Evolutionary conservation across 1,284 basidiomycete genomes (phyloP), one percentile per base, ranked within the genome.

Genomic region (Mycena citricolor): DNA sequence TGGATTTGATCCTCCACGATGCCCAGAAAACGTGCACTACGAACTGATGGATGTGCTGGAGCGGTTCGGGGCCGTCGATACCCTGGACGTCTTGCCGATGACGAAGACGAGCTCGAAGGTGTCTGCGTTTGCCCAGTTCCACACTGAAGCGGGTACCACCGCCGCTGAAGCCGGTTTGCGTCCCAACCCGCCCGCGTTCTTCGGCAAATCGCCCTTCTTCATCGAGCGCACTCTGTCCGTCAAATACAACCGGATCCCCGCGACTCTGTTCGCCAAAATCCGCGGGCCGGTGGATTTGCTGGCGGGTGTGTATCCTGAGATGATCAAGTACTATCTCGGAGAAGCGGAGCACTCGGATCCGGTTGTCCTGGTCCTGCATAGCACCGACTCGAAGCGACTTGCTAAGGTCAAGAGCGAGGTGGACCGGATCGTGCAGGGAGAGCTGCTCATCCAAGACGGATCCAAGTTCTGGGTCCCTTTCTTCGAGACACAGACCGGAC

Each of bases 381-480:
- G 68, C 1, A 56, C 64, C 7, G 60, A 71, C 31, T 51, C 57
- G 5, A 54, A 59, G 20, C 42, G 53, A 1, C 70, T 77, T 26
- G 61, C 62, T 1, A 51, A 56, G 7, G 47, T 65, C 7, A 72
- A 72, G 51, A 42, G 55, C 2, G 58, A 61, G 31, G 38, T 78
- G 14, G 66, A 69, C 35, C 23, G 34, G 1, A 48, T 73, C 11
- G 36, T 76, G 13, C 55, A 56, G 6, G 77, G 77, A 10, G 56
- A 67, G 19, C 36, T 66, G 6, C 46, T 73, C 24, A 56, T 56
- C 16, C 49, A 52, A 0, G 61, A 67, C 1, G 62, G 57, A 2
- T 52, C 54, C n/a, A 49, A 52, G 4, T 44, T 71, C 3, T 80
- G 77, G 76, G 69, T 76, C 44, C 67, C 70, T 11, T 73, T 73